These are phyloP conservation scores for Nigrospora osmanthi DNA, from an alignment of 2,329 filamentous ascomycete species.

Conservation along the genomic window DNA sequence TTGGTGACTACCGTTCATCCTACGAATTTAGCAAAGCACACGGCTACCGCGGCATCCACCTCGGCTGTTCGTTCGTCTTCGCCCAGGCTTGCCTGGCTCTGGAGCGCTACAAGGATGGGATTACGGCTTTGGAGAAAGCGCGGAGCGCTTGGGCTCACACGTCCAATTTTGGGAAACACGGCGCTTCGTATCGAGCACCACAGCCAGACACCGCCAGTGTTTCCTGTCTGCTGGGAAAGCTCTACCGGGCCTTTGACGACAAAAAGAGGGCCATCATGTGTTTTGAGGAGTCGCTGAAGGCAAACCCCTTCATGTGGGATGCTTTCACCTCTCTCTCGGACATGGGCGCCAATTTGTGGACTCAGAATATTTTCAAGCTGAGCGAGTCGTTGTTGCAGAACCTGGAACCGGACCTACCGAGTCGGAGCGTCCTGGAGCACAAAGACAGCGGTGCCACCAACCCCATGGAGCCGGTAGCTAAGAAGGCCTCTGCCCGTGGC, in stretches of 20 bases:
- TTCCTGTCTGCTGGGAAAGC: conserved; percentile 76
- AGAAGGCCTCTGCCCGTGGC: conserved; percentile 32
- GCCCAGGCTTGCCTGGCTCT: conserved; percentile 80
- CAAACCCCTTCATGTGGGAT: conserved; percentile 98
- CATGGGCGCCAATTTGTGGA: conserved; percentile 71
- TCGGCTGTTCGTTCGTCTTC: conserved; percentile 87
- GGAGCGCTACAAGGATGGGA: conserved; percentile 73
- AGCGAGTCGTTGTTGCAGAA: conserved; percentile 45
- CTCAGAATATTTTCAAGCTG: conserved; percentile 79
- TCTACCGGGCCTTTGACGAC: conserved; percentile 76
- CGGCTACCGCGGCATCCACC: conserved; percentile 63
- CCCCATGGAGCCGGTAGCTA: conserved; percentile 29
- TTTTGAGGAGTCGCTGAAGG: conserved; percentile 81
- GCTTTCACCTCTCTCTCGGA: conserved; percentile 86
- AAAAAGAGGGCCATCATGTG: conserved; percentile 76
- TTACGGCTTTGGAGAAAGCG: conserved; percentile 75
- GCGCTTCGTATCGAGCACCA: conserved; percentile 64
- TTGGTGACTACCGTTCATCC: conserved; percentile 76
- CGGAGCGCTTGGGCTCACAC: conserved; percentile 67
- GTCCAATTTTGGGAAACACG: conserved; percentile 77
- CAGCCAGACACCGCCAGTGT: conserved; percentile 78
- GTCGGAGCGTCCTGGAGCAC: conserved; percentile 23
- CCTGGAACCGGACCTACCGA: conserved; percentile 30
- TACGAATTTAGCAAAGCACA: conserved; percentile 72
- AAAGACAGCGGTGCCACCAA: conserved; percentile 26